Base-by-base conservation (phyloP, 345 rosid genomes). In the Gossypium ekmanianum region DNA sequence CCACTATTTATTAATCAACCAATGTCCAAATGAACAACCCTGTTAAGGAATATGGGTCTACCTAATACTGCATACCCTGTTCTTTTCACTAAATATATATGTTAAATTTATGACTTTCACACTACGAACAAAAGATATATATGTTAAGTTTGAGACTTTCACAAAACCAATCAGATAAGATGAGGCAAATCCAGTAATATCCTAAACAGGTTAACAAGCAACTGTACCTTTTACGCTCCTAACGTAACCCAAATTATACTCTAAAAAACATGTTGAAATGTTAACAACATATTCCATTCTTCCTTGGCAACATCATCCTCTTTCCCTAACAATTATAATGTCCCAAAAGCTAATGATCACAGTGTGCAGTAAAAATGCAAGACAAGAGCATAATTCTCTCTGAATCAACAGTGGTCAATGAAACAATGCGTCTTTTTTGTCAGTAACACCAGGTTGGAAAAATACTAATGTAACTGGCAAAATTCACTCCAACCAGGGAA, bases 381-480 rank as follows among this genome's bases (percentile, higher is more conserved):
- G 48, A 48, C 20, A 44, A 51, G 27, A 68, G 26, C 26, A 48
- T 50, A 54, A 68, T 26, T 1, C 26, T 68, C 56, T 14, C 72
- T 50, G 14, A 67, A 7, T 22, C 55, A 2, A 56, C 20, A 50
- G 13, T 13, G 18, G n/a, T 24, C 48, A 20, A 50, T 16, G 24
- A 68, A 68, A 68, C 58, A 34, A 27, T 5, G 61, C 74, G 6
- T 2, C 27, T 92, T 94, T 89, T 88, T 87, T 81, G 89, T 92
- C 75, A 97, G 88, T 50, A 92, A 97, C 94, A 90, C 61, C 75
- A 67, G 20, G 27, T 7, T 57, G 18, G 24, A 55, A 44, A 11
- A 73, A 61, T 7, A 44, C 24, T 58, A 13, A 8, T 45, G 24
- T 57, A 59, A 27, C 26, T 14, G 45, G 41, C 44, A 73, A 44